A percentile compares a stretch with the other conserved stretches of the same genome.
phyloP scores from a whole-genome alignment of 345 rosid genomes.

The Rhodamnia rubescens region DNA sequence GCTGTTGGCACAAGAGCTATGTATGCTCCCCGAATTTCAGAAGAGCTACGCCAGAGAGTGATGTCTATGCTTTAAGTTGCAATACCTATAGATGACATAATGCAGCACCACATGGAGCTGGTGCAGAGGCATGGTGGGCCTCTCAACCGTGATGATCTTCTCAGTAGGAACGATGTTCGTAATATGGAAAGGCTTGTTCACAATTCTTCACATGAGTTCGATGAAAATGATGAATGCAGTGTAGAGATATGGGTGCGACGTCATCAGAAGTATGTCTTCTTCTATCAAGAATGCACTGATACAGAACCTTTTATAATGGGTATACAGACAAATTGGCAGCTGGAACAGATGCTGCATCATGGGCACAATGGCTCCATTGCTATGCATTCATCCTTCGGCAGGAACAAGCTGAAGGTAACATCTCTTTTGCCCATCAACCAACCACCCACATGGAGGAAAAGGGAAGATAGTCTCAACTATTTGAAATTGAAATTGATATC shows the following conservation, averaged over 20 bases:
- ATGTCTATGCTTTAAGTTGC: constrained; percentile 43
- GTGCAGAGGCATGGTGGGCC: constrained; percentile 46
- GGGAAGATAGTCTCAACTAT: neutral
- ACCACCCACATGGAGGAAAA: neutral
- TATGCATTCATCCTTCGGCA: constrained; percentile 38
- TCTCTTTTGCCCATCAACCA: neutral
- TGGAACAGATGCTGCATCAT: constrained; percentile 40
- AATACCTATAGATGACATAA: constrained; percentile 32
- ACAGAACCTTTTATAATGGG: constrained; percentile 34
- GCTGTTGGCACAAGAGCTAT: constrained; percentile 52
- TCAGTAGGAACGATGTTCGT: constrained; percentile 41
- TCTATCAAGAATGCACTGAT: constrained; percentile 25
- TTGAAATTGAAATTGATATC: neutral
- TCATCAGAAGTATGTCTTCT: constrained; percentile 36
- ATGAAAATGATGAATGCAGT: constrained; percentile 29
- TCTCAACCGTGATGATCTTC: constrained; percentile 48
- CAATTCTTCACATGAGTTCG: constrained; percentile 26
- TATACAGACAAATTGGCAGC: constrained; percentile 53
- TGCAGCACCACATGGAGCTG: constrained; percentile 36
- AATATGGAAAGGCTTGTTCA: constrained; percentile 42
- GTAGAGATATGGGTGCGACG: constrained; percentile 37
- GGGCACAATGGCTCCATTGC: constrained; percentile 31
- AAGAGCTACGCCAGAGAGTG: constrained; percentile 43
- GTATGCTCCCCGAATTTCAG: constrained; percentile 52
- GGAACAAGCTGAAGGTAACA: constrained; percentile 41